phyloP scores from a whole-genome alignment of 495 filamentous ascomycete species.

The Oidiodendron maius region DNA sequence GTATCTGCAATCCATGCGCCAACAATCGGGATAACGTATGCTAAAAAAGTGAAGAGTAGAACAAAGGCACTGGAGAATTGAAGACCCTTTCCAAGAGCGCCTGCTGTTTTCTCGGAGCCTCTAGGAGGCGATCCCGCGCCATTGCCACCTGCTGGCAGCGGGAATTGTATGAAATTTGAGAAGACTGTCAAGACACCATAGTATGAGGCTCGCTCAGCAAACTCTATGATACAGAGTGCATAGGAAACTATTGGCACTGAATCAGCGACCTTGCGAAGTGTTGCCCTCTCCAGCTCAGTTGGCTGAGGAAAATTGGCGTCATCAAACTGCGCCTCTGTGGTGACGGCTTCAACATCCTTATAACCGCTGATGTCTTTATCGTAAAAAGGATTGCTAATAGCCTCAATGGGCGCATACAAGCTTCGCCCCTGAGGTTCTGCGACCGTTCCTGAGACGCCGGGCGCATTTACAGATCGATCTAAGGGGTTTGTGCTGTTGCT shows the following conservation, averaged over 20 bases:
- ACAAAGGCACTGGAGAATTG: slow-evolving; percentile 50
- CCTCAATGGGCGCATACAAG: slow-evolving; percentile 20
- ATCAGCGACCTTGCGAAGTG: slow-evolving; percentile 48
- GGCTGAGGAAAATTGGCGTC: slow-evolving; percentile 28
- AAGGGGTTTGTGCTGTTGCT: too few relatives aligned
- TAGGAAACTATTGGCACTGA: slow-evolving; percentile 40
- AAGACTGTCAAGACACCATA: slow-evolving; percentile 50
- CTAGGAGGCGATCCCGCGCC: slow-evolving; percentile 47
- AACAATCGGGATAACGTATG: slow-evolving; percentile 50
- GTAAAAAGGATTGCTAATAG: slow-evolving; percentile 5
- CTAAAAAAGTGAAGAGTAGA: slow-evolving; percentile 50
- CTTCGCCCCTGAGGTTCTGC: slow-evolving; percentile 23
- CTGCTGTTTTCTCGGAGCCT: slow-evolving; percentile 47
- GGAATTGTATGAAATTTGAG: slow-evolving; percentile 52
- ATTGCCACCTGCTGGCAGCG: slow-evolving; percentile 49
- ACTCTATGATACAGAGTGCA: slow-evolving; percentile 49
- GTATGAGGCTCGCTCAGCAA: slow-evolving; percentile 55
- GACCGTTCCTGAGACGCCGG: slow-evolving; percentile 18
- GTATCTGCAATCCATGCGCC: slow-evolving; percentile 56
- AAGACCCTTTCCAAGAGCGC: slow-evolving; percentile 52
- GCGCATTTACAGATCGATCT: slow-evolving; percentile 16
- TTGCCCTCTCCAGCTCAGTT: slow-evolving; percentile 44
- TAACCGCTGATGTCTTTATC: slow-evolving; percentile 7
- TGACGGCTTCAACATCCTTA: slow-evolving; percentile 24
- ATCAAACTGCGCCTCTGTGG: slow-evolving; percentile 19